A percentile compares a stretch with the other conserved stretches of the same genome.
Evolutionary conservation across 768 basidiomycete genomes (phyloP).

Genomic region (Pisolithus sp.): DNA sequence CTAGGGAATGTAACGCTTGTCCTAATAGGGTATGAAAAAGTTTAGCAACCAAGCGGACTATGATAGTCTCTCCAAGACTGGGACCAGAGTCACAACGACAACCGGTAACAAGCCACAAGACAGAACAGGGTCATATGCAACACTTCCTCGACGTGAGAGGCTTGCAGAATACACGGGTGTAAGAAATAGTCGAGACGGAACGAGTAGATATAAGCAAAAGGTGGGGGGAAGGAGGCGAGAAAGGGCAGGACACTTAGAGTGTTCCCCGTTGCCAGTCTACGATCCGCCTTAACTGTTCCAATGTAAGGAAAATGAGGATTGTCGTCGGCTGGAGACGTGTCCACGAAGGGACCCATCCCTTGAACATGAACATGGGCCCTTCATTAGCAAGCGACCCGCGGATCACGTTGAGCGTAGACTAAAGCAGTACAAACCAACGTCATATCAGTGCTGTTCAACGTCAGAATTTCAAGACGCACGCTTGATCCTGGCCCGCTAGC

Average conservation of each 20-base stretch:
- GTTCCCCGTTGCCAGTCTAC: slow-evolving; percentile 53
- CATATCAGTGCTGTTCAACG: not conserved
- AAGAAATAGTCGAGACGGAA: not conserved
- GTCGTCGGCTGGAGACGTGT: slow-evolving; percentile 81
- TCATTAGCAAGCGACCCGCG: slow-evolving; percentile 61
- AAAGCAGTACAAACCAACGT: not conserved
- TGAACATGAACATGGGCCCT: slow-evolving; percentile 88
- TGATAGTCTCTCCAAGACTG: not conserved
- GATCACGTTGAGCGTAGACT: slow-evolving; percentile 73
- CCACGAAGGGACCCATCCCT: slow-evolving; percentile 89
- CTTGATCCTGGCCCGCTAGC: slow-evolving; percentile 76
- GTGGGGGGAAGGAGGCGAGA: not conserved
- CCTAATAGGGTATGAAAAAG: not conserved
- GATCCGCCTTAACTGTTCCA: slow-evolving; percentile 72
- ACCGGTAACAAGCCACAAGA: not conserved
- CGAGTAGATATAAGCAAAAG: not conserved
- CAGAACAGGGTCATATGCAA: too few species aligned
- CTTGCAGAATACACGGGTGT: not conserved
- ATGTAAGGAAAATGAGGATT: slow-evolving; percentile 78
- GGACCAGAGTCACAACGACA: not conserved
- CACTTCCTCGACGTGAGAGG: not conserved
- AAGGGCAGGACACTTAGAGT: slow-evolving; percentile 5
- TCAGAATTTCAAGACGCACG: slow-evolving; percentile 34
- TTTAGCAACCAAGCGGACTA: not conserved
- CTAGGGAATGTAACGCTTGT: not conserved